phyloP scores from a whole-genome alignment of 78 protist genomes.

The Guillardia theta region DNA sequence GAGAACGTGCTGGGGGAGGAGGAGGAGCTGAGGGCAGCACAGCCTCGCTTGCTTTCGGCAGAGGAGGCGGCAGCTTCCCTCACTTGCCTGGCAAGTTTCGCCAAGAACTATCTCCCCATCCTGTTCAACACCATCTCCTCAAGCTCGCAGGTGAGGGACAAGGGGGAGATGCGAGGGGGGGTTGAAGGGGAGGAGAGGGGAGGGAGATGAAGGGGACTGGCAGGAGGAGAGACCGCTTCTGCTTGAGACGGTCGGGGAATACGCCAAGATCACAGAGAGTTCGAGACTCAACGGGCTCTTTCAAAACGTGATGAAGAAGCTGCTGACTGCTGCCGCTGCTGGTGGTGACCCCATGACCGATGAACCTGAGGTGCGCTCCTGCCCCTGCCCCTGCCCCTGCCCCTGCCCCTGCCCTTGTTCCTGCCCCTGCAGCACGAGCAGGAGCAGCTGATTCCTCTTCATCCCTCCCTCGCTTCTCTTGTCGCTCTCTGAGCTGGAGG shows the following conservation, averaged over 20 bases:
- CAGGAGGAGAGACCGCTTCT: not conserved
- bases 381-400: not conserved
- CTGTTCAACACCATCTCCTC: constrained; percentile 13
- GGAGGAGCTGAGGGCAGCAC: not conserved
- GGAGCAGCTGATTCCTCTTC: not conserved
- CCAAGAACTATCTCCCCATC: constrained; percentile 13
- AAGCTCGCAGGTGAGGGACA: not conserved
- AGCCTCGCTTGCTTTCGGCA: not conserved
- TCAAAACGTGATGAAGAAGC: constrained; percentile 17
- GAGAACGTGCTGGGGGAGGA: not conserved
- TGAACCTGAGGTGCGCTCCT: not conserved
- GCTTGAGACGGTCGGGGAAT: not conserved
- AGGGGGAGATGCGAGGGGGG: not conserved
- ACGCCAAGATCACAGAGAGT: not conserved
- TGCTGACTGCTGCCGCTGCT: not conserved
- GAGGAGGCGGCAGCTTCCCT: not conserved
- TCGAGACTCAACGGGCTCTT: not conserved
- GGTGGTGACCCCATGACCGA: not conserved
- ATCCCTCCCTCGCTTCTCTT: not conserved
- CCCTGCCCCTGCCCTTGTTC: not conserved
- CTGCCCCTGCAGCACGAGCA: not conserved
- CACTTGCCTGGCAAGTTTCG: not conserved
- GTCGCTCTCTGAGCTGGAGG: not conserved
- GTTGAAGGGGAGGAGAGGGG: not conserved
- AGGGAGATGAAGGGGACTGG: not conserved